Evolutionary conservation across 352 stramenopile species (phyloP), one percentile per base, ranked within the genome.

Genomic region (Phytophthora colocasiae): DNA sequence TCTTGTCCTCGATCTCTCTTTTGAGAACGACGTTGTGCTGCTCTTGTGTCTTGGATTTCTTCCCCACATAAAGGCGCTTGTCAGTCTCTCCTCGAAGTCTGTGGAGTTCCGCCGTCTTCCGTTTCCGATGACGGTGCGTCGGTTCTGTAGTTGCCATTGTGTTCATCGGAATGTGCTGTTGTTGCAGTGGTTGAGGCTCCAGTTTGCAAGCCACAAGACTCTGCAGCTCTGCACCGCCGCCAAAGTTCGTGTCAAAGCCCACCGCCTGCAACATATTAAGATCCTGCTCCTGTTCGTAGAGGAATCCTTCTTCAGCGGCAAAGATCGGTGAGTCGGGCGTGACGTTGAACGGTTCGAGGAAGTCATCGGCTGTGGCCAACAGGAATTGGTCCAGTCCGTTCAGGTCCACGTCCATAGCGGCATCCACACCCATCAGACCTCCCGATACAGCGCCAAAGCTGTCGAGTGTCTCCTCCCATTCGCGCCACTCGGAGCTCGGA

Each of bases 311-410:
- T 49, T 77, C 55, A 3, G 58, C 29, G 4, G 63, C 26, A 39
- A 67, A 83, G 14, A 72, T 54, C 10, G 70, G 69, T 58, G 69
- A 81, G 44, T 78, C 53, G 3, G 74, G 66, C 36, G 71, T 60
- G 19, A 56, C 50, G 51, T 63, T 62, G 48, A 89, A 77, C 8
- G 80, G 77, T 46, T 88, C 81, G 43, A 88, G 72, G 64, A 90
- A 87, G 53, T 88, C 80, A 49, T 92, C 82, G 12, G 76, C 73
- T 12, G 70, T 80, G 14, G 78, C 70, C 40, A 92, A 51, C 50
- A 92, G 44, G 44, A 86, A 90, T 47, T 85, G 71, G 66, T 92
- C 83, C 19, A 91, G 71, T 17, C 83, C 72, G 15, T 67, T 69
- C 19, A 92, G 54, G 24, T 93, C 84, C 38, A 83, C 66, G 48